Evolutionary conservation across 768 basidiomycete species (phyloP), one percentile per base, ranked within the genome.

Genomic region (Tubosaeta brunneosetosa): DNA sequence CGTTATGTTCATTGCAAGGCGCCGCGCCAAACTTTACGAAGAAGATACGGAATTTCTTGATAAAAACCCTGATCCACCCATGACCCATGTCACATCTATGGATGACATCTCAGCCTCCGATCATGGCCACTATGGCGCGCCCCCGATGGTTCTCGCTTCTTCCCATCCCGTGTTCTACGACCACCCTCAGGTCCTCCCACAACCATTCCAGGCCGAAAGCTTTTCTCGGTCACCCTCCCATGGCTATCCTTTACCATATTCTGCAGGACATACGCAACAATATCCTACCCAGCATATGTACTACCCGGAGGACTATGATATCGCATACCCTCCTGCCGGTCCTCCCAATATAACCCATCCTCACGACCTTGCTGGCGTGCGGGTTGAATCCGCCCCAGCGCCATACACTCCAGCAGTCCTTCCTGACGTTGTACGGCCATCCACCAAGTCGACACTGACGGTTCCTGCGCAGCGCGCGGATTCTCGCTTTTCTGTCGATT

Each of bases 41-140:
- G 66, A 71, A 14, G 66, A 68, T 27, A 57, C 59, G 33, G 68
- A 70, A 44, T 66, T 49, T 46, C 58, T 69, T 19, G 68, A 63
- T 49, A 68, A 61, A 44, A 33, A 50, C 0, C 58, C 53, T 29
- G 50, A 60, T 36, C 56, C 50, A 9, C 55, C 62, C 25, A 43
- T 51, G 40, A 54, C 49, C 14, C 52, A 59, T 0, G 26, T 50
- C 46, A 32, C 46, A 6, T 51, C 53, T 47, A 16, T 11, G 1
- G 68, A 60, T 3, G 58, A 68, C 16, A 49, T 33, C 1, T 55
- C 55, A 4, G 42, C 49, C 44, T 58, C 59, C 9, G 67, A 70
- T 42, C 55, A 63, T 26, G 42, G 48, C 10, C 66, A 68, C 47
- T 65, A 61, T 44, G 46, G 36, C 8, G 38, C 55, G n/a, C 33